These are phyloP conservation scores for Candida sphagnicola DNA, from an alignment of 805 yeast genomes.

Conservation along the genomic window DNA sequence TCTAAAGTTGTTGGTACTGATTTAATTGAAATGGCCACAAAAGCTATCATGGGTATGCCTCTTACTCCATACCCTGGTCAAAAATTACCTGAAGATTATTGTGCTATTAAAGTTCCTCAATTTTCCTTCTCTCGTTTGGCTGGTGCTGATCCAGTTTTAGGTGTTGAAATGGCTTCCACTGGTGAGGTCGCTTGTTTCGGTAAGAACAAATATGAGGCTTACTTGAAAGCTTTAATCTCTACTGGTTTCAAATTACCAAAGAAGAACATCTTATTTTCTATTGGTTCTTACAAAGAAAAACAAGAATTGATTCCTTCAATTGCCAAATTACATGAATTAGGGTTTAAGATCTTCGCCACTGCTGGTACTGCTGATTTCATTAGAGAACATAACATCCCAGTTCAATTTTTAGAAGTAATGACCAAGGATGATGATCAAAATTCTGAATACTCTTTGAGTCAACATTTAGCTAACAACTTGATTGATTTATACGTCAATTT, in stretches of 20 bases:
- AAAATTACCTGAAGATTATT: slow-evolving; percentile 87
- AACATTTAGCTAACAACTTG: slow-evolving; percentile 93
- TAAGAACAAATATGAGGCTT: slow-evolving; percentile 93
- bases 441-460: slow-evolving; percentile 91
- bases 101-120: slow-evolving; percentile 86
- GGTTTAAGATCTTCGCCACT: slow-evolving; percentile 91
- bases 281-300: slow-evolving; percentile 97
- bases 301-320: slow-evolving; percentile 88
- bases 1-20: slow-evolving; percentile 97
- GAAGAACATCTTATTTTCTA: slow-evolving; percentile 87
- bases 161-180: slow-evolving; percentile 98
- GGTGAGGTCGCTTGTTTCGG: slow-evolving; percentile 99
- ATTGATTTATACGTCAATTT: slow-evolving; percentile 94
- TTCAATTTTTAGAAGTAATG: slow-evolving; percentile 89
- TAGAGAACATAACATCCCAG: slow-evolving; percentile 91
- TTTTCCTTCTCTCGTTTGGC: slow-evolving; percentile 97
- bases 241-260: slow-evolving; percentile 94
- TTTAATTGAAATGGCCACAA: slow-evolving; percentile 95
- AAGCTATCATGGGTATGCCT: slow-evolving; percentile 87
- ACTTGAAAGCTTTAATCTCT: slow-evolving; percentile 87
- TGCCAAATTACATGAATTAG: slow-evolving; percentile 72
- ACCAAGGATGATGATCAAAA: slow-evolving; percentile 72
- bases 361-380: slow-evolving; percentile 99
- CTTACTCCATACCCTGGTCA: slow-evolving; percentile 87
- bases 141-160: slow-evolving; percentile 98